Evolutionary conservation across 2,329 filamentous ascomycete species (phyloP).

Genomic region (Xylariales sp.): DNA sequence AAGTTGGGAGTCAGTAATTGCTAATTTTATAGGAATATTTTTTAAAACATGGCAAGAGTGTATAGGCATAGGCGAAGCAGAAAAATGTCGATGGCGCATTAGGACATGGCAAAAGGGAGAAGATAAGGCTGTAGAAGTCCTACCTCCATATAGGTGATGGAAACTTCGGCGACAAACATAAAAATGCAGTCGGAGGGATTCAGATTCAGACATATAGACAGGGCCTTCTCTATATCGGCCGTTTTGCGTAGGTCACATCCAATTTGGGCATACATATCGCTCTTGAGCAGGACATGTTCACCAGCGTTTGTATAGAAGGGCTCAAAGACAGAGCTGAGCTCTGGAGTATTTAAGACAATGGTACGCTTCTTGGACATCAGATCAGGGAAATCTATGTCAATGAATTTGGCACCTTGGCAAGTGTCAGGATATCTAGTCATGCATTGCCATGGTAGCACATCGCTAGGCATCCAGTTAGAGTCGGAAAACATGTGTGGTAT

Average conservation of each 20-base stretch:
- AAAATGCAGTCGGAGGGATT: constrained; percentile 70
- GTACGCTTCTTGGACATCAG: constrained; percentile 79
- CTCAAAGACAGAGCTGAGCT: constrained; percentile 65
- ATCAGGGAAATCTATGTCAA: constrained; percentile 88
- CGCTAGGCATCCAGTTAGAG: constrained; percentile 61
- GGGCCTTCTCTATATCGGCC: constrained; percentile 65
- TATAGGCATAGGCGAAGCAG: not conserved
- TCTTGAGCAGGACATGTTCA: constrained; percentile 68
- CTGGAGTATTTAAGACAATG: constrained; percentile 72
- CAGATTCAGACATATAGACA: constrained; percentile 70
- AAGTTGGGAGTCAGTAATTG: constrained; percentile 5
- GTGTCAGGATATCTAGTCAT: constrained; percentile 72
- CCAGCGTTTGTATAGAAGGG: constrained; percentile 54
- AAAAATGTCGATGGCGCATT: not conserved
- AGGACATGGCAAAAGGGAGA: not conserved
- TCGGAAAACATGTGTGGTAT: constrained; percentile 11
- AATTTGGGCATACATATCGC: constrained; percentile 79
- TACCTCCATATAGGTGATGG: constrained; percentile 86
- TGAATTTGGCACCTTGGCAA: constrained; percentile 72
- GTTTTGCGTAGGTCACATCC: constrained; percentile 84
- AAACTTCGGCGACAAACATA: constrained; percentile 89
- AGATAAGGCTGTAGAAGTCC: not conserved
- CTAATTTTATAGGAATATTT: too few relatives aligned
- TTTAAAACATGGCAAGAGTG: not conserved
- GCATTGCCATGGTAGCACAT: constrained; percentile 88